These are phyloP conservation scores for Fragosphaeria purpurea DNA, from an alignment of 2,329 filamentous ascomycete species.

Conservation along the genomic window DNA sequence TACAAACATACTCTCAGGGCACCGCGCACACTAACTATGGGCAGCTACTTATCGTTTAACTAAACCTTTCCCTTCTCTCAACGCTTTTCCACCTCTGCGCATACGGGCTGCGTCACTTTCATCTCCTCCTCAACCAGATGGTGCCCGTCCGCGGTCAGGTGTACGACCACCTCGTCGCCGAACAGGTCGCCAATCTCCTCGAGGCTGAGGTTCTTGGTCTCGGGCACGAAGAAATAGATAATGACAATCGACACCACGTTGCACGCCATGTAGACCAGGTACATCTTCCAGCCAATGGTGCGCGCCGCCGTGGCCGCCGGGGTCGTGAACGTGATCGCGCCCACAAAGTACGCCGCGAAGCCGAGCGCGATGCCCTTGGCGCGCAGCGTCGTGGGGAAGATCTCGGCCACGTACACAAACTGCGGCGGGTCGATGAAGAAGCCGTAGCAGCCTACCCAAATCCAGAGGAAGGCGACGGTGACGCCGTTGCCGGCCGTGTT, in stretches of 20 bases:
- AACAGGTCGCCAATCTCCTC: slow-evolving; percentile 3
- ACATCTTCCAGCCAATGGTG: slow-evolving; percentile 5
- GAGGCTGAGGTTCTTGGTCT: slow-evolving; percentile 4
- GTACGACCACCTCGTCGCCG: slow-evolving; percentile 4
- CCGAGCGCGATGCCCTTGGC: slow-evolving; percentile 6
- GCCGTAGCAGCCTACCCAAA: slow-evolving; percentile 5
- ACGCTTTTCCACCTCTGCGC: too few relatives aligned
- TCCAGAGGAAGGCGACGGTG: slow-evolving; percentile 5
- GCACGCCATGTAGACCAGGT: slow-evolving; percentile 1
- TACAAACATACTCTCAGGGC: too few relatives aligned
- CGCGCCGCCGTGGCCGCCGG: slow-evolving; percentile 1
- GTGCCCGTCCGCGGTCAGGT: slow-evolving; percentile 3
- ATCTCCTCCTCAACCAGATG: background rate
- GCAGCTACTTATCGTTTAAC: too few relatives aligned
- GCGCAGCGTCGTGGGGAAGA: slow-evolving; percentile 4
- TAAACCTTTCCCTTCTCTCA: too few relatives aligned
- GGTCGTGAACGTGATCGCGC: background rate
- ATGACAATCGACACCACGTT: slow-evolving; percentile 2
- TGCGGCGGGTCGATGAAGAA: slow-evolving; percentile 4
- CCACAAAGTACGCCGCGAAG: slow-evolving; percentile 1
- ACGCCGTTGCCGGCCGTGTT: slow-evolving; percentile 1
- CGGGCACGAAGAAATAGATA: slow-evolving; percentile 4
- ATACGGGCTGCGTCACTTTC: too few relatives aligned
- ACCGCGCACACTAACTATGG: too few relatives aligned
- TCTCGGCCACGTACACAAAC: slow-evolving; percentile 5